Conservation (phyloP, 257 asterid genomes). For the Gentiana dahurica region DNA sequence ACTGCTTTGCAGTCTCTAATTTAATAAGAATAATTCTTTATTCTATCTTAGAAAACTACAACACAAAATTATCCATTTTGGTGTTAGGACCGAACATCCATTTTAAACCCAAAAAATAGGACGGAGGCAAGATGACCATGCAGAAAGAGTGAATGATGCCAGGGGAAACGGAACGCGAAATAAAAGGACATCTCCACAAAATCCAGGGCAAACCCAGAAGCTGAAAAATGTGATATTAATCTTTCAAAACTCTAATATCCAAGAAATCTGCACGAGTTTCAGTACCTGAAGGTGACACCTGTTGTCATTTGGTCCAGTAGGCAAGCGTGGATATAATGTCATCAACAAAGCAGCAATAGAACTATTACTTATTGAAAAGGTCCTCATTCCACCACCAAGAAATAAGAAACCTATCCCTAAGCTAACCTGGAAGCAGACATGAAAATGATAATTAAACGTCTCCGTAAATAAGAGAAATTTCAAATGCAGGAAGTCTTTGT, state of each 20-base stretch:
- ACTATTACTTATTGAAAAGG: slow-evolving; percentile 87
- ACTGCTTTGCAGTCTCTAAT: no score
- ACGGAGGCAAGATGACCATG: no score
- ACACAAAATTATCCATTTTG: no score
- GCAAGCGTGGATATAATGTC: slow-evolving; percentile 90
- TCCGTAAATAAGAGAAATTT: neutral
- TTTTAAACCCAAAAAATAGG: no score
- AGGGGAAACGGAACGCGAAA: no score
- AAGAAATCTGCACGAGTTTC: neutral
- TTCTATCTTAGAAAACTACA: no score
- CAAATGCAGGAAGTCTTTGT: no score
- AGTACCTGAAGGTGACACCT: slow-evolving; percentile 98
- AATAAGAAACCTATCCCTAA: slow-evolving; percentile 88
- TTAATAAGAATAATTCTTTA: no score
- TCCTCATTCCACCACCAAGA: slow-evolving; percentile 95
- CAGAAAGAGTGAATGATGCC: no score
- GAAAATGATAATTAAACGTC: neutral
- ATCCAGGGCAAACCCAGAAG: no score
- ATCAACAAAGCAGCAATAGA: slow-evolving; percentile 81
- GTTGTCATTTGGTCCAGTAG: slow-evolving; percentile 95
- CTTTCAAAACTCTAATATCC: neutral
- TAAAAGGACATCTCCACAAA: no score
- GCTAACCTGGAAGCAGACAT: slow-evolving; percentile 54
- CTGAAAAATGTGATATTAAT: neutral
- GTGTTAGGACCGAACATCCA: no score